Evolutionary conservation across 371 early-diverging fungal species (phyloP).

Genomic region (Capillidium rhysosporum): DNA sequence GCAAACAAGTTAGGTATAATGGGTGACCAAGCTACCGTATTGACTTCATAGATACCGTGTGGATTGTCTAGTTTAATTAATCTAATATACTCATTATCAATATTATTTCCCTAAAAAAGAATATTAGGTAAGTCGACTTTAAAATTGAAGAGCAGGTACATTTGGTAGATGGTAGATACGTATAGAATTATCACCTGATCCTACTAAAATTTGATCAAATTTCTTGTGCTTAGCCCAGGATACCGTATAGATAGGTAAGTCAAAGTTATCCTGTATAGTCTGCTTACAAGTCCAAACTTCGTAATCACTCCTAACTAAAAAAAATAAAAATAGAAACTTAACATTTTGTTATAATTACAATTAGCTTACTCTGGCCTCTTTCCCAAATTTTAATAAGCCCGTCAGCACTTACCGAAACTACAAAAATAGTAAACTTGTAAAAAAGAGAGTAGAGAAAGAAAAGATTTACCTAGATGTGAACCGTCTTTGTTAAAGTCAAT

Average conservation of each 20-base stretch:
- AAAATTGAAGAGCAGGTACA: background rate
- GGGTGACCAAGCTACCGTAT: background rate
- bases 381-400: slow-evolving; percentile 66
- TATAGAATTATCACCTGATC: slow-evolving; percentile 67
- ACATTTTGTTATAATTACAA: slow-evolving; percentile 8
- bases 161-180: slow-evolving; percentile 24
- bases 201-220: slow-evolving; percentile 45
- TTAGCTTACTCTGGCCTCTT: slow-evolving; percentile 23
- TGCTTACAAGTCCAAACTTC: slow-evolving; percentile 43
- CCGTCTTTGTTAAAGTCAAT: slow-evolving; percentile 75
- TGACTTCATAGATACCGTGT: slow-evolving; percentile 2
- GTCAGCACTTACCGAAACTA: slow-evolving; percentile 81
- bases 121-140: background rate
- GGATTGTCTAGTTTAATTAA: background rate
- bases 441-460: background rate
- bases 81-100: background rate
- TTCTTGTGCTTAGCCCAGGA: slow-evolving; percentile 60
- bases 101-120: background rate
- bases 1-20: slow-evolving; percentile 54
- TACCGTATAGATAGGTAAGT: slow-evolving; percentile 73
- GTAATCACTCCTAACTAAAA: slow-evolving; percentile 21
- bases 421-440: background rate
- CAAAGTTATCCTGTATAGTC: slow-evolving; percentile 42
- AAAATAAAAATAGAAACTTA: slow-evolving; percentile 1
- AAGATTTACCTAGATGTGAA: slow-evolving; percentile 25